Evolutionary conservation across 1,139 yeast genomes (phyloP).

Genomic region (Hyphopichia pseudoburtonii): DNA sequence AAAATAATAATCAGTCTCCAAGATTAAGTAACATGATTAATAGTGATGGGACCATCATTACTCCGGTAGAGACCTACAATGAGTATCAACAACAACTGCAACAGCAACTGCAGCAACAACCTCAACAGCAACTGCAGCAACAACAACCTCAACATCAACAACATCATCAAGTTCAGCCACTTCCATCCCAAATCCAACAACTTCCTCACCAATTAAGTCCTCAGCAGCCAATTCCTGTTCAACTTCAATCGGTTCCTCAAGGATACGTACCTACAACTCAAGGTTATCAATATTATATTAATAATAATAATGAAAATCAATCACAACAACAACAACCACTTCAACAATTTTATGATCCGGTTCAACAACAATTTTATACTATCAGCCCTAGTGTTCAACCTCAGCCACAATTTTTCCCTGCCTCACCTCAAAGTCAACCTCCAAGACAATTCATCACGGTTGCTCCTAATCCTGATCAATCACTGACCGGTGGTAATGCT

Average conservation of each 20-base stretch:
- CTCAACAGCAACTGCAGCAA: slow-evolving; percentile 5
- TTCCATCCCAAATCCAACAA: slow-evolving; percentile 9
- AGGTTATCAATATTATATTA: slow-evolving; percentile 4
- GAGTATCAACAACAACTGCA: slow-evolving; percentile 9
- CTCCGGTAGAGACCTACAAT: slow-evolving; percentile 38
- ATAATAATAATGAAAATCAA: slow-evolving; percentile 3
- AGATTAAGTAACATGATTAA: slow-evolving; percentile 44
- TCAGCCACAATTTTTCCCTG: slow-evolving; percentile 22
- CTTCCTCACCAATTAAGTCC: slow-evolving; percentile 6
- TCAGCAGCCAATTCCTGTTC: slow-evolving; percentile 8
- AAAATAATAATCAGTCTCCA: slow-evolving; percentile 34
- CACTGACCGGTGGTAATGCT: too few species aligned
- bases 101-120: slow-evolving; percentile 10
- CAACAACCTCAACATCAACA: slow-evolving; percentile 6
- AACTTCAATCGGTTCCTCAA: slow-evolving; percentile 11
- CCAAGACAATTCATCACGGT: slow-evolving; percentile 5
- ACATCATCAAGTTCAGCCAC: slow-evolving; percentile 7
- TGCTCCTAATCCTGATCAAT: too few species aligned
- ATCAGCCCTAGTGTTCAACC: slow-evolving; percentile 32
- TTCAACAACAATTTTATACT: slow-evolving; percentile 46
- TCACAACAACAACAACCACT: slow-evolving; percentile 24
- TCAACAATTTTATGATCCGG: slow-evolving; percentile 48
- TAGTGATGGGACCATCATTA: slow-evolving; percentile 49
- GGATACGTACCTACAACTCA: slow-evolving; percentile 4
- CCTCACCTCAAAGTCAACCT: slow-evolving; percentile 19